Evolutionary conservation across 257 asterid genomes (phyloP), one percentile per base, ranked within the genome.

Genomic region (Coffea canephora): DNA sequence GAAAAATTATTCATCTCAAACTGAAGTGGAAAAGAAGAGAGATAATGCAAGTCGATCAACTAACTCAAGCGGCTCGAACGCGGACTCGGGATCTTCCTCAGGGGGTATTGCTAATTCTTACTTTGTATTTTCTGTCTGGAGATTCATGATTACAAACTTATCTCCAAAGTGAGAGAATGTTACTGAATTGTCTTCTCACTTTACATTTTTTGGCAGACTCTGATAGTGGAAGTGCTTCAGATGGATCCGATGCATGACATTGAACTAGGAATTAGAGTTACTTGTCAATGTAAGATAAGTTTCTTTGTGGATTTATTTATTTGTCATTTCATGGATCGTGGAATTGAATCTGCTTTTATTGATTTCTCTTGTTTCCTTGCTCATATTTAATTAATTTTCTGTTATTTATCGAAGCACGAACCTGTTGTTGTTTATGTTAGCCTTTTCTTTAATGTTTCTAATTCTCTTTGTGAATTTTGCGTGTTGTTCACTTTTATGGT

Each of bases 151-250:
- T 64, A 14, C 14, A 54, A 45, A 19, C 41, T 62, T 74, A 69
- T 71, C 79, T 48, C 78, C 80, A 68, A 75, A 57, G 62, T 77
- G 79, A 76, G 59, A 46, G 36, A 36, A 71, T 72, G 46, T 45
- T 34, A 31, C 57, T 46, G 41, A 81, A 64, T 46, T 73, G 19
- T 64, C 55, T 85, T 74, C 78, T 83, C 71, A 70, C 65, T 69
- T 73, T 69, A 70, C 74, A 21, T 81, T 43, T 81, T n/a, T 77
- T 73, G 43, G 73, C 89, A 94, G 97, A 87, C 85, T 91, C 97
- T 76, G 97, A 91, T 25, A 89, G 93, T 27, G 93, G 85, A 78
- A 92, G 91, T 82, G 90, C 95, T 81, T 86, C 89, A 25, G 91
- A 84, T 83, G 95, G 91, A 69, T 93, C 98, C 74, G 93, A 88